These are phyloP conservation scores for Kwoniella mangroviensis DNA, from an alignment of 768 basidiomycete genomes.

Conservation along the genomic window DNA sequence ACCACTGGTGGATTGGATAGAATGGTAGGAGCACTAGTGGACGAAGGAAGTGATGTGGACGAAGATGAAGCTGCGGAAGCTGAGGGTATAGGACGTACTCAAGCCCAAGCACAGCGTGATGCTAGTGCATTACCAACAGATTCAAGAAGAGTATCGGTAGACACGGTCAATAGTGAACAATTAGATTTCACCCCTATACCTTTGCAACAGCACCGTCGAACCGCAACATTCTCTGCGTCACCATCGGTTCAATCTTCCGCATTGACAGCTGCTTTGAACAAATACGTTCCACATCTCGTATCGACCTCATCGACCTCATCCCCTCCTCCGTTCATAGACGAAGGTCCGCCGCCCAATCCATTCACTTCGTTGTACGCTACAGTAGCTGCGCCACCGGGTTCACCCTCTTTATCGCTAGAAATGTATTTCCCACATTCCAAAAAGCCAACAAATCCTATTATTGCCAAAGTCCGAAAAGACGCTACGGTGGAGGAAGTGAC, in stretches of 20 bases:
- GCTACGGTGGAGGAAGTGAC: constrained; percentile 94
- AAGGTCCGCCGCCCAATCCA: constrained; percentile 66
- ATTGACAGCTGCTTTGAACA: constrained; percentile 74
- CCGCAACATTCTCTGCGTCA: neutral
- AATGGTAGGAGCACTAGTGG: constrained; percentile 37
- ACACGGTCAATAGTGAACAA: constrained; percentile 10
- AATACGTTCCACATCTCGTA: constrained; percentile 59
- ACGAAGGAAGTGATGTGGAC: constrained; percentile 52
- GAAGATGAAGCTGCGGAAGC: constrained; percentile 45
- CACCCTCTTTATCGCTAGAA: constrained; percentile 68
- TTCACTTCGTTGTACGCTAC: constrained; percentile 85
- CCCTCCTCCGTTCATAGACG: constrained; percentile 37
- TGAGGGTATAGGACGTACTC: neutral
- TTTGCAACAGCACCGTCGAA: neutral
- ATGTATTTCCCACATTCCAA: constrained; percentile 84
- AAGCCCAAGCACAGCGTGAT: constrained; percentile 9
- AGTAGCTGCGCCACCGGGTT: constrained; percentile 74
- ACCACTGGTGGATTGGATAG: constrained; percentile 22
- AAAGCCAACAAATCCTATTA: constrained; percentile 66
- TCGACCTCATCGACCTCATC: constrained; percentile 54
- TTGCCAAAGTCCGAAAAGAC: constrained; percentile 78
- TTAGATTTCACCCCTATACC: constrained; percentile 37
- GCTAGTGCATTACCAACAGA: constrained; percentile 3
- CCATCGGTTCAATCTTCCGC: constrained; percentile 62
- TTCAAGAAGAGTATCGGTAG: constrained; percentile 18